Base-by-base conservation (phyloP, 148 eudicot species). In the Hydrangea macrophylla region DNA sequence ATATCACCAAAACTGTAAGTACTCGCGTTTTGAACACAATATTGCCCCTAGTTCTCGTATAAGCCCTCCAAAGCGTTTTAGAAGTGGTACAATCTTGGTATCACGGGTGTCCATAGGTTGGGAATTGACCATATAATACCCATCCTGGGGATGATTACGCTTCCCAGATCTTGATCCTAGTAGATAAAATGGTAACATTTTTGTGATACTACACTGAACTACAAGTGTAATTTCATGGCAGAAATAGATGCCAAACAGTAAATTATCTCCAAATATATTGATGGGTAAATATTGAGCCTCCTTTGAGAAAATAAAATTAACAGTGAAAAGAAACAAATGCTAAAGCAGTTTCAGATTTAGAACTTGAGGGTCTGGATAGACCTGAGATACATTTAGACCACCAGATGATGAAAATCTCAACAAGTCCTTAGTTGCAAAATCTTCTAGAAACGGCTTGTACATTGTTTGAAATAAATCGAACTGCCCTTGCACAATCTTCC, bases 401-500 rank as follows among this genome's bases (percentile, higher is more conserved):
- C 69, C 76, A 55, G 72, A 77, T 57, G 85, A 77, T 30, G 96
- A 80, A 71, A 85, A 59, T 65, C 81, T 81, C 70, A 90, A 72
- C 78, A 94, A 73, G 69, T 85, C 91, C 74, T 81, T 80, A 68
- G 79, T 53, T 28, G 86, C 89, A 75, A 84, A 81, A 53, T 89
- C 97, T 76, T 88, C 87, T 51, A 94, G 44, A 72, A 82, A 51
- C 32, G 99, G 95, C 78, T 74, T 81, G 59, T 94, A 94, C 88
- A 89, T 85, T 70, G 68, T 69, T 31, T 81, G 85, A 71, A 91
- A 94, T 63, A 87, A 79, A 64, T 82, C 74, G 73, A 80, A 90
- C 74, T 94, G 99, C 56, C 93, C 97, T 58, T 79, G 85, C 20
- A 94, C 97, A 70, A 94, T 94, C 76, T 94, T 94, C 74, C 67